phyloP scores from a whole-genome alignment of 768 basidiomycete species.

The Amanita inopinata region DNA sequence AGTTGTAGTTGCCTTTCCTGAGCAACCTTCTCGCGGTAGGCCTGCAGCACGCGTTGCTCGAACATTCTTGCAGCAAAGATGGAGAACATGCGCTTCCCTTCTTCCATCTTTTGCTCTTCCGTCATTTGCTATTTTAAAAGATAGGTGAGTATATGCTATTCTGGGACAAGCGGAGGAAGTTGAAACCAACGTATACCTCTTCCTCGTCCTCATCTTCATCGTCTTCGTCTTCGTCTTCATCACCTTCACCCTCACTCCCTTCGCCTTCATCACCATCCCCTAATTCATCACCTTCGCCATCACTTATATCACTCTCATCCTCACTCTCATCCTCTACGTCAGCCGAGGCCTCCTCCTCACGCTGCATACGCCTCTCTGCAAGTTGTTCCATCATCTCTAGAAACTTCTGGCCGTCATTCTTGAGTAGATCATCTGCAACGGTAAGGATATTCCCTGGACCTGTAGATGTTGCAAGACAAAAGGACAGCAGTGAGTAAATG shows the following conservation, averaged over 20 bases:
- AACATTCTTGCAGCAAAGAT: constrained; percentile 99
- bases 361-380: constrained; percentile 86
- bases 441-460: constrained; percentile 93
- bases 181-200: constrained; percentile 25
- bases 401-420: constrained; percentile 98
- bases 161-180: constrained; percentile 12
- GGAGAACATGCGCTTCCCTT: constrained; percentile 98
- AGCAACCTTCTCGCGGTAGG: constrained; percentile 94
- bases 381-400: constrained; percentile 99
- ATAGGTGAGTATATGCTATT: constrained; percentile 10
- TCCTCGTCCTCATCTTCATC: constrained; percentile 56
- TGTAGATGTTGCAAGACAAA: constrained; percentile 20
- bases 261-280: constrained; percentile 53
- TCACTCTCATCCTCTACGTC: constrained; percentile 40
- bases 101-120: constrained; percentile 98
- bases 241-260: constrained; percentile 53
- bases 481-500: constrained; percentile 10
- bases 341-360: constrained; percentile 59
- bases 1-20: constrained; percentile 92
- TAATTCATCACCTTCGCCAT: constrained; percentile 53
- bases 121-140: constrained; percentile 58
- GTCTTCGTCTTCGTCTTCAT: constrained; percentile 57
- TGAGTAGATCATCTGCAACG: constrained; percentile 95
- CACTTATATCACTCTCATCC: constrained; percentile 37
- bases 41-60: constrained; percentile 93